Conservation (phyloP, 139 green algal genomes). For the Coccomyxa sp. region DNA sequence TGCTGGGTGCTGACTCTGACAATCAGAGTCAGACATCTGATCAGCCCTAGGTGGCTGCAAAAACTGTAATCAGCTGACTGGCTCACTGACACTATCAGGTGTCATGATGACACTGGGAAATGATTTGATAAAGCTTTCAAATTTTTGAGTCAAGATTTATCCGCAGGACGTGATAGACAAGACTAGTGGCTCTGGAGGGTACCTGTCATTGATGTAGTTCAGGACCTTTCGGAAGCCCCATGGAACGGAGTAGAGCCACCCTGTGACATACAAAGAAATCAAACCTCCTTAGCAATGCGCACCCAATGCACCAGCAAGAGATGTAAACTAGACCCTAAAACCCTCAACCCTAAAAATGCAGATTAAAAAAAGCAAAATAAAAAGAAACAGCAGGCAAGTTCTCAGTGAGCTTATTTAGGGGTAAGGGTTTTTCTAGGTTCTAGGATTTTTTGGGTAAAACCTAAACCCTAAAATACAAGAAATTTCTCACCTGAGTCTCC, state of each 20-base stretch:
- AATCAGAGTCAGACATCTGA: too few species aligned
- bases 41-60: too few species aligned
- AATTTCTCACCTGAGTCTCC: neutral
- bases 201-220: conserved; percentile 19
- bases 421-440: too few species aligned
- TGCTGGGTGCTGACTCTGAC: too few species aligned
- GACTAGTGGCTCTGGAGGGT: neutral
- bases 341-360: neutral
- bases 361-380: too few species aligned
- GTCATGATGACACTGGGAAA: neutral
- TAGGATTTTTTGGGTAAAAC: too few species aligned
- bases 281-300: neutral
- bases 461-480: neutral
- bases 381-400: too few species aligned
- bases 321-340: neutral
- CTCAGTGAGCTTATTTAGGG: too few species aligned
- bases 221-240: conserved; percentile 38
- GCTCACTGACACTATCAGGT: neutral
- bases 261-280: conserved; percentile 20
- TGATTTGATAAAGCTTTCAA: neutral
- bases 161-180: neutral
- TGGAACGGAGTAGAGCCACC: conserved; percentile 39
- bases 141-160: neutral
- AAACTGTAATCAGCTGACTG: too few species aligned
- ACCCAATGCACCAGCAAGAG: neutral